Evolutionary conservation across 805 yeast genomes (phyloP).

Genomic region (Lipomyces orientalis): DNA sequence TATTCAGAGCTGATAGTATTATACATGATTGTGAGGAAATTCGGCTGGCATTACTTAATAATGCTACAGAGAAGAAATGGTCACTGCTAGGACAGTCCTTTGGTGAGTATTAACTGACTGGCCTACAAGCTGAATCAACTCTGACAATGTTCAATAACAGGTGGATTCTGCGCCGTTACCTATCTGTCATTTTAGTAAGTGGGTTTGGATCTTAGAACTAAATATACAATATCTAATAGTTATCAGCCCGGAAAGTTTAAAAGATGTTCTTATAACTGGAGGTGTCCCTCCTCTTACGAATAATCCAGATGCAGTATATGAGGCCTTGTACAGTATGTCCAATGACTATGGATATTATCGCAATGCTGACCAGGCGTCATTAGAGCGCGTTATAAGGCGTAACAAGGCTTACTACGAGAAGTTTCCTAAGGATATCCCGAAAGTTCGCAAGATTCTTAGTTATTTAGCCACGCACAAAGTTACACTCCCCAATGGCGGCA

Average conservation of each 20-base stretch:
- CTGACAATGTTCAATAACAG: slow-evolving; percentile 4
- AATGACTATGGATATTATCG: not conserved
- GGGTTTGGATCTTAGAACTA: not conserved
- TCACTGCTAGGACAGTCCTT: slow-evolving; percentile 61
- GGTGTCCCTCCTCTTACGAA: slow-evolving; percentile 62
- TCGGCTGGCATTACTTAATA: slow-evolving; percentile 47
- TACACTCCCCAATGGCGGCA: slow-evolving; percentile 58
- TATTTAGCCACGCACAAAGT: slow-evolving; percentile 42
- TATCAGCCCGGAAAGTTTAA: slow-evolving; percentile 30
- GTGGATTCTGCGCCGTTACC: slow-evolving; percentile 57
- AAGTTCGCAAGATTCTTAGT: slow-evolving; percentile 43
- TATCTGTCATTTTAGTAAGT: slow-evolving; percentile 52
- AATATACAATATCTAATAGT: slow-evolving; percentile 13
- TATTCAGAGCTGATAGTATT: slow-evolving; percentile 57
- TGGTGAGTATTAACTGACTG: slow-evolving; percentile 43
- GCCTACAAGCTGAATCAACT: not conserved
- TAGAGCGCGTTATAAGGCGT: slow-evolving; percentile 50
- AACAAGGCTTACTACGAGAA: slow-evolving; percentile 55
- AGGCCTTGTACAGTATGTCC: slow-evolving; percentile 50
- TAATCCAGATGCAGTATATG: slow-evolving; percentile 56
- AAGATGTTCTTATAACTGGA: slow-evolving; percentile 55
- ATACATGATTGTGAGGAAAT: slow-evolving; percentile 56
- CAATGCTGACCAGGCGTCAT: not conserved
- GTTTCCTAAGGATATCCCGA: slow-evolving; percentile 54
- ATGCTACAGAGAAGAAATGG: slow-evolving; percentile 51